Conservation (phyloP, 2,329 filamentous ascomycete species). For the Phialemoniopsis sp. region DNA sequence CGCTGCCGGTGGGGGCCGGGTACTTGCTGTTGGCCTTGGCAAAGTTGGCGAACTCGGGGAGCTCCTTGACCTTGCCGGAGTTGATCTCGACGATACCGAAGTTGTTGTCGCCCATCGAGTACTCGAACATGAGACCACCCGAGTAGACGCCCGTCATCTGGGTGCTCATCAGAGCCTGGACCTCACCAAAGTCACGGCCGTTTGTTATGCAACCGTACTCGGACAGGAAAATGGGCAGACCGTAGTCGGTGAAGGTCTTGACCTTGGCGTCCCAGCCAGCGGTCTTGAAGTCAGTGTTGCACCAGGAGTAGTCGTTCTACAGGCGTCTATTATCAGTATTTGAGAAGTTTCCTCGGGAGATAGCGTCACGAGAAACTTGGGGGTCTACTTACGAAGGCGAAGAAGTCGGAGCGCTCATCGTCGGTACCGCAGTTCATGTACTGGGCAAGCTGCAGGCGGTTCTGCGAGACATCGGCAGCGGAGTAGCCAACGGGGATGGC, state of each 20-base stretch:
- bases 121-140: slow-evolving; percentile 95
- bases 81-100: slow-evolving; percentile 75
- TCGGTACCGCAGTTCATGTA: slow-evolving; percentile 94
- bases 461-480: slow-evolving; percentile 76
- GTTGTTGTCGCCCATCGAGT: slow-evolving; percentile 72
- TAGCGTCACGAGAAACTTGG: too few relatives aligned
- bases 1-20: slow-evolving; percentile 45
- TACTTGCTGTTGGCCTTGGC: slow-evolving; percentile 42
- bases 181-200: slow-evolving; percentile 76
- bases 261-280: slow-evolving; percentile 89
- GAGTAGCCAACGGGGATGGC: slow-evolving; percentile 72
- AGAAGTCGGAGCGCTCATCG: slow-evolving; percentile 82
- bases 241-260: slow-evolving; percentile 80
- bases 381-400: slow-evolving; percentile 55
- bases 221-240: slow-evolving; percentile 87
- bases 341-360: too few relatives aligned
- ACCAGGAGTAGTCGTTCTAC: slow-evolving; percentile 83
- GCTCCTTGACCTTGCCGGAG: slow-evolving; percentile 49
- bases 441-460: slow-evolving; percentile 79
- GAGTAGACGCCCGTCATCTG: slow-evolving; percentile 91
- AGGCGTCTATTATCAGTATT: too few relatives aligned
- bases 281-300: slow-evolving; percentile 62
- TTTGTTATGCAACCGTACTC: slow-evolving; percentile 89
- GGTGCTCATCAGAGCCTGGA: slow-evolving; percentile 71
- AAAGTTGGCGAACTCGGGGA: slow-evolving; percentile 57